These are phyloP conservation scores for Cercophora sp. DNA, from an alignment of 495 filamentous ascomycete species.

Conservation along the genomic window DNA sequence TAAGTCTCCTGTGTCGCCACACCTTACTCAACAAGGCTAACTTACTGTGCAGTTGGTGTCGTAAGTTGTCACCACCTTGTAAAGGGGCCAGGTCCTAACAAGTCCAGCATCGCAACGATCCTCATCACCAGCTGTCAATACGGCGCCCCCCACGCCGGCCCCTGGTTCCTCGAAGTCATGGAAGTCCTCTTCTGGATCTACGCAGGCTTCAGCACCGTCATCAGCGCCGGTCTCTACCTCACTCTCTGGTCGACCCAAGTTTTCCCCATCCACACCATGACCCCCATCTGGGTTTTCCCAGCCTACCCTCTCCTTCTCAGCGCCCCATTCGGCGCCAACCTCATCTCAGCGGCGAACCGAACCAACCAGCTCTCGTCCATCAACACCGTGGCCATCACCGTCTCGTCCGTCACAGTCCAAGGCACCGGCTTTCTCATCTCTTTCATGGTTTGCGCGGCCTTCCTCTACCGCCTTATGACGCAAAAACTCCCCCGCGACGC, in stretches of 20 bases:
- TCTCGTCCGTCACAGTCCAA: constrained; percentile 70
- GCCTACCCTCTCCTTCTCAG: constrained; percentile 81
- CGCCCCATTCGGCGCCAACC: constrained; percentile 67
- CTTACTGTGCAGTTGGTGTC: constrained; percentile 43
- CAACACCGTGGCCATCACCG: constrained; percentile 59
- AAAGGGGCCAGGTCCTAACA: neutral
- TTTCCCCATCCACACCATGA: constrained; percentile 84
- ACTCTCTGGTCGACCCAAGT: constrained; percentile 61
- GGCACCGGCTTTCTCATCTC: constrained; percentile 82
- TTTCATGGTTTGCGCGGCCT: constrained; percentile 81
- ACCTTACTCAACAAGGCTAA: neutral
- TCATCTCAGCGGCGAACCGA: constrained; percentile 47
- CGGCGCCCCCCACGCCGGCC: constrained; percentile 59
- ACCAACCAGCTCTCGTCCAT: constrained; percentile 33
- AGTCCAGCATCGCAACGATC: constrained; percentile 62
- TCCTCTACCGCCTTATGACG: constrained; percentile 86
- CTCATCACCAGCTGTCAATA: constrained; percentile 79
- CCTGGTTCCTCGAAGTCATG: constrained; percentile 64
- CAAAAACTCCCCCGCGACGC: constrained; percentile 78
- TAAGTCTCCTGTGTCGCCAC: constrained; percentile 32
- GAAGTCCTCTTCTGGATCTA: constrained; percentile 72
- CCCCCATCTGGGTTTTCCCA: constrained; percentile 88
- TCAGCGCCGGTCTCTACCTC: constrained; percentile 68
- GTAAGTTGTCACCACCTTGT: too few relatives aligned
- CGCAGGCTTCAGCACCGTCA: constrained; percentile 56